Evolutionary conservation across 2,329 filamentous ascomycete species (phyloP).

Genomic region (Botrytis aclada): DNA sequence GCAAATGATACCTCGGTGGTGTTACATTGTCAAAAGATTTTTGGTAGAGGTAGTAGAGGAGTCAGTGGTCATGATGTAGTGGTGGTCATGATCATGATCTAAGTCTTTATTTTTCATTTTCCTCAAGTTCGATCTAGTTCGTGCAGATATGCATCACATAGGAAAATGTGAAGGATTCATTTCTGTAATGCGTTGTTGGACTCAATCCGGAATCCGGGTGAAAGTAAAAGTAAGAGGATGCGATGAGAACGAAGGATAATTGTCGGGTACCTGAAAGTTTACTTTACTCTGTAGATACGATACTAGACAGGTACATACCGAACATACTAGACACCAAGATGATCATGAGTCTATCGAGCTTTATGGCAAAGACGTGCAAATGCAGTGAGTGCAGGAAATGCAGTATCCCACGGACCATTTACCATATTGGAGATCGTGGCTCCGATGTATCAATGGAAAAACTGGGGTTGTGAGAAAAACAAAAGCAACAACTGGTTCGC

Average conservation of each 20-base stretch:
- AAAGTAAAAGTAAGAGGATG: neutral
- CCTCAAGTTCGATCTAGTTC: neutral
- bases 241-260: neutral
- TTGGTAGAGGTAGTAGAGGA: neutral
- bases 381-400: neutral
- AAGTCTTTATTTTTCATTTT: neutral
- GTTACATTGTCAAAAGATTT: neutral
- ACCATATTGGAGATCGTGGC: conserved; percentile 14
- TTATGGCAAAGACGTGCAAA: neutral
- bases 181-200: neutral
- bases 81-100: neutral
- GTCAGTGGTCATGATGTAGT: neutral
- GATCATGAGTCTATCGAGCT: conserved; percentile 13
- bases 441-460: neutral
- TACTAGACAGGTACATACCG: neutral
- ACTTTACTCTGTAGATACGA: neutral
- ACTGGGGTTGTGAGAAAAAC: conserved; percentile 7
- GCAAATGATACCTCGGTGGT: neutral
- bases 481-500: conserved; percentile 5
- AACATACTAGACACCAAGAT: neutral
- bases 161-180: neutral
- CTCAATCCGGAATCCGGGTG: neutral
- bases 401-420: conserved; percentile 14
- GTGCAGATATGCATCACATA: conserved; percentile 1
- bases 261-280: neutral